These are phyloP conservation scores for Diaporthe amygdali DNA, from an alignment of 2,329 filamentous ascomycete species.

Conservation along the genomic window DNA sequence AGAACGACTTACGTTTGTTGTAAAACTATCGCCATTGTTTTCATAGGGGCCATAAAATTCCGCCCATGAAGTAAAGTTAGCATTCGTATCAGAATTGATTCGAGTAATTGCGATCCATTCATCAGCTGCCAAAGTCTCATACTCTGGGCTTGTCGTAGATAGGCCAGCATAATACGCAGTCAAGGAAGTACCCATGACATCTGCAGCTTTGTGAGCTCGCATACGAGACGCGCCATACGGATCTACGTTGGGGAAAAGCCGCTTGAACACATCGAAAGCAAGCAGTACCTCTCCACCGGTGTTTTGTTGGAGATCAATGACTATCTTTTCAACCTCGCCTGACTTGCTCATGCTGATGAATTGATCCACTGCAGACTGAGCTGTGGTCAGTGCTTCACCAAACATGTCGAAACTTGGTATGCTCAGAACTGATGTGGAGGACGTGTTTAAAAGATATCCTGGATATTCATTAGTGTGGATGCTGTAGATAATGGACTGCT, in stretches of 20 bases:
- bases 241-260: not conserved
- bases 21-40: not conserved
- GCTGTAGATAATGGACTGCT: not conserved
- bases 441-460: constrained; percentile 27
- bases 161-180: not conserved
- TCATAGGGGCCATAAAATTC: not conserved
- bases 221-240: not conserved
- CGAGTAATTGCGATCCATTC: not conserved
- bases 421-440: constrained; percentile 39
- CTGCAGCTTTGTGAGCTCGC: not conserved
- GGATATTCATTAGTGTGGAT: constrained; percentile 21
- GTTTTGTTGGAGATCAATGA: constrained; percentile 6
- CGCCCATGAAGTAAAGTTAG: not conserved
- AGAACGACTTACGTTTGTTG: not conserved
- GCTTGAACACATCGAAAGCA: not conserved
- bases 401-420: constrained; percentile 42
- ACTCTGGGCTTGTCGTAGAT: not conserved
- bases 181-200: not conserved
- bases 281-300: not conserved
- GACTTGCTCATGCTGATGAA: not conserved
- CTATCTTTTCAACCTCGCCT: not conserved
- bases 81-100: not conserved
- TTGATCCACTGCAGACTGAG: not conserved
- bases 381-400: constrained; percentile 23
- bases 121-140: not conserved